Evolutionary conservation across 768 basidiomycete genomes (phyloP), one percentile per base, ranked within the genome.

Genomic region (Psilocybe cubensis): DNA sequence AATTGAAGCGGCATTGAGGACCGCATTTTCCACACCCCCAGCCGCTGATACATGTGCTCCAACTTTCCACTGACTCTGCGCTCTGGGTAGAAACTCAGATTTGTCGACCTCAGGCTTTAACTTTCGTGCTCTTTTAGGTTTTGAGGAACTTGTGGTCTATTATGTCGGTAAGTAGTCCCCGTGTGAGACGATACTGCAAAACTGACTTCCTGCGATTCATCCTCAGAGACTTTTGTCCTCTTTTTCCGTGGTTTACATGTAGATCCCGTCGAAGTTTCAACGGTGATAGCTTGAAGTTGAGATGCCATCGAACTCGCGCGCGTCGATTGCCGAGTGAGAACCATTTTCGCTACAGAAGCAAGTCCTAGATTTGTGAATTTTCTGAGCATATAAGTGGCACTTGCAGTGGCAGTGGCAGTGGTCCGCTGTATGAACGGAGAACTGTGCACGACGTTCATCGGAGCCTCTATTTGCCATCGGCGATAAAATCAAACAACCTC

Each of bases 41-140:
- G 86, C 84, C 8, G 89, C 81, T 12, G 91, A 92, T 21, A 94
- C 89, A 65, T 96, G 93, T 3, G 92, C 91, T 1, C 93, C 93
- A 11, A 94, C 76, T 66, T 89, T 88, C 87, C 87, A 90, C 0
- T 66, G 63, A 42, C 75, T 80, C 0, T 67, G 59, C 3, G 64
- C 57, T 20, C 78, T 70, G n/a, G 66, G 59, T n/a, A 73, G 70
- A 52, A 73, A 68, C 4, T 53, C 43, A 27, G 33, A 56, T 6
- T 57, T 49, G 43, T 72, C 70, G 4, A 54, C 29, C 5, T 55
- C 50, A 11, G 43, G 17, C 21, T 53, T 40, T 60, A 24, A 42
- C 40, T 56, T 61, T 21, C 27, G 33, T n/a, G 57, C 38, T 52
- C n/a, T 45, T 28, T 43, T 21, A 23, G 10, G 1, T 38, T 43